These are phyloP conservation scores for Fusarium clavum DNA, from an alignment of 2,329 filamentous ascomycete genomes.

Conservation along the genomic window DNA sequence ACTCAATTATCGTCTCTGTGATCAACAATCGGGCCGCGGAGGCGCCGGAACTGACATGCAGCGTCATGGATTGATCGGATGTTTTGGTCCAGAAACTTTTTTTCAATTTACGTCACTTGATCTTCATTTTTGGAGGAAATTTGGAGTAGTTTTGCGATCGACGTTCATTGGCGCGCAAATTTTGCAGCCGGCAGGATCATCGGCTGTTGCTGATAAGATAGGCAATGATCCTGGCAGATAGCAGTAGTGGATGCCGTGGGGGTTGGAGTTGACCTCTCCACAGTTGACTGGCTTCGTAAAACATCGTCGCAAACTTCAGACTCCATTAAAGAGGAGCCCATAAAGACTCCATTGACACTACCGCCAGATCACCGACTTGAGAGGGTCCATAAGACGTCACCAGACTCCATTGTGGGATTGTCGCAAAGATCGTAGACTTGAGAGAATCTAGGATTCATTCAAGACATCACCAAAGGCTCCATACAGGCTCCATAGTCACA, in stretches of 20 bases:
- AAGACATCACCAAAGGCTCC: neutral
- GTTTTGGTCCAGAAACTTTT: neutral
- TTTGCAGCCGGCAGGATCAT: neutral
- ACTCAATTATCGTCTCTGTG: conserved; percentile 1
- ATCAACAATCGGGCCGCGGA: conserved; percentile 5
- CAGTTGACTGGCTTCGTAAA: neutral
- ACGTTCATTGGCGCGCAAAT: conserved; percentile 16
- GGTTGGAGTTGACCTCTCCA: neutral
- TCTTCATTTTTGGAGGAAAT: neutral
- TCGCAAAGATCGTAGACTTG: too few species aligned
- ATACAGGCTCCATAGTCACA: neutral
- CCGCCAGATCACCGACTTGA: neutral
- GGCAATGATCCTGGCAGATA: neutral
- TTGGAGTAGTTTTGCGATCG: neutral
- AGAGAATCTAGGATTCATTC: neutral
- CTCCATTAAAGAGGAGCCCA: neutral
- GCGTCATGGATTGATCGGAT: neutral
- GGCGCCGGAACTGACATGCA: neutral
- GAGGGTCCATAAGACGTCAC: too few species aligned
- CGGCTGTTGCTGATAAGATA: conserved; percentile 13
- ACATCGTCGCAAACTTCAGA: neutral
- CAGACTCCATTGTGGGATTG: too few species aligned
- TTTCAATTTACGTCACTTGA: conserved; percentile 17
- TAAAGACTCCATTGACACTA: neutral
- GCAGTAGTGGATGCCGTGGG: neutral